Percentiles rank a stretch among this genome's conserved stretches.
Evolutionary conservation across 306 rosid species (phyloP).

Genomic region (Trifolium dubium): DNA sequence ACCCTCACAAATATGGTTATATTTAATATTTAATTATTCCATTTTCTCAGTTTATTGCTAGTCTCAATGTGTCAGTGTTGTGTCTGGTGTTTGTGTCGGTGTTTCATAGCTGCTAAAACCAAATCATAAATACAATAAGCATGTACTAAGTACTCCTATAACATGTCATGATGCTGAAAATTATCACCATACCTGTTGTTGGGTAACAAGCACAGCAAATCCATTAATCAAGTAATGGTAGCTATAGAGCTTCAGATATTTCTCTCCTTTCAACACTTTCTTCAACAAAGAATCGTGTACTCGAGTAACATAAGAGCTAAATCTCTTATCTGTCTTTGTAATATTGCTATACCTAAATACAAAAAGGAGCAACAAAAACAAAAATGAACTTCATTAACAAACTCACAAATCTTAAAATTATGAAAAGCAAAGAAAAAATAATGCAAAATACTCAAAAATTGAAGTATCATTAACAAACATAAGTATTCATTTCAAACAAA

Average conservation of each 20-base stretch:
- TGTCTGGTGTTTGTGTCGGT: neutral
- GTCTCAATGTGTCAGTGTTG: neutral
- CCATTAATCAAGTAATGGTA: constrained; percentile 95
- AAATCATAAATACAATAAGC: constrained; percentile 3
- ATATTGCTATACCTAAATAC: constrained; percentile 47
- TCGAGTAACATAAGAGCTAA: constrained; percentile 66
- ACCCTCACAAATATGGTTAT: neutral
- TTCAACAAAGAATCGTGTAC: constrained; percentile 88
- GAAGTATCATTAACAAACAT: constrained; percentile 35
- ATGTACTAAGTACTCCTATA: neutral
- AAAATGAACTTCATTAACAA: constrained; percentile 28
- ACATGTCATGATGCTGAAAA: constrained; percentile 24
- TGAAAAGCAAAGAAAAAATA: neutral
- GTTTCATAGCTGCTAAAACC: constrained; percentile 1
- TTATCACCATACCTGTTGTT: constrained; percentile 68
- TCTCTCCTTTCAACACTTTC: constrained; percentile 81
- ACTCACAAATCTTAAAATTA: constrained; percentile 15
- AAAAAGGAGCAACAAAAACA: constrained; percentile 1
- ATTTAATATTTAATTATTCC: neutral
- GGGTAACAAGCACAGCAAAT: constrained; percentile 83
- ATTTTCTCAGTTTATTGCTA: neutral
- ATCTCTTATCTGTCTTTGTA: constrained; percentile 60
- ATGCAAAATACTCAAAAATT: constrained; percentile 3
- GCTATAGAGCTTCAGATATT: constrained; percentile 92
- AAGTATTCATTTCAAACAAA: constrained; percentile 12